Evolutionary conservation across 257 asterid species (phyloP).

Genomic region (Coffea eugenioides): DNA sequence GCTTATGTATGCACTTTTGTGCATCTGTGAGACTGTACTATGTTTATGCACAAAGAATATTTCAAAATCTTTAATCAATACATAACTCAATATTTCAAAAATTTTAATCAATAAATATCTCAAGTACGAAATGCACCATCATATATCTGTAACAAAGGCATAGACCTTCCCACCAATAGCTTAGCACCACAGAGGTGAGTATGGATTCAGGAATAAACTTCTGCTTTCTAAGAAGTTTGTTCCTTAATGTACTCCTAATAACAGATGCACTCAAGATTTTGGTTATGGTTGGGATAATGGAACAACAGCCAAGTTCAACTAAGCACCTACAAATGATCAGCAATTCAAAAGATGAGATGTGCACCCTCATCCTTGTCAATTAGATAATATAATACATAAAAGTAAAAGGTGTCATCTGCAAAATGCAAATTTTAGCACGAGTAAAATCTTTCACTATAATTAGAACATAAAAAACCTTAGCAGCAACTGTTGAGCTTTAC

Average conservation of each 20-base stretch:
- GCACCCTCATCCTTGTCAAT: too few species aligned
- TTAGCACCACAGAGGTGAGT: background rate
- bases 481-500: too few species aligned
- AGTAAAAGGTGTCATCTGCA: background rate
- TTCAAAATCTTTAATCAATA: too few species aligned
- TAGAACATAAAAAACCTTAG: background rate
- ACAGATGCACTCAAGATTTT: too few species aligned
- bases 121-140: too few species aligned
- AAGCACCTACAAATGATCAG: background rate
- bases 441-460: background rate
- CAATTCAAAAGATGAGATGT: background rate
- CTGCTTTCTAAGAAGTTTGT: background rate
- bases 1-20: too few species aligned
- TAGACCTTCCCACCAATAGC: background rate
- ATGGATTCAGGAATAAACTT: background rate
- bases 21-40: too few species aligned
- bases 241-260: background rate
- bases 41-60: too few species aligned
- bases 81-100: too few species aligned
- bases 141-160: too few species aligned
- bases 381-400: too few species aligned
- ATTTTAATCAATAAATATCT: too few species aligned
- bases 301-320: background rate
- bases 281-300: background rate
- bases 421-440: background rate